Base-by-base conservation (phyloP, 345 rosid genomes). In the Citrus mangshanensis region DNA sequence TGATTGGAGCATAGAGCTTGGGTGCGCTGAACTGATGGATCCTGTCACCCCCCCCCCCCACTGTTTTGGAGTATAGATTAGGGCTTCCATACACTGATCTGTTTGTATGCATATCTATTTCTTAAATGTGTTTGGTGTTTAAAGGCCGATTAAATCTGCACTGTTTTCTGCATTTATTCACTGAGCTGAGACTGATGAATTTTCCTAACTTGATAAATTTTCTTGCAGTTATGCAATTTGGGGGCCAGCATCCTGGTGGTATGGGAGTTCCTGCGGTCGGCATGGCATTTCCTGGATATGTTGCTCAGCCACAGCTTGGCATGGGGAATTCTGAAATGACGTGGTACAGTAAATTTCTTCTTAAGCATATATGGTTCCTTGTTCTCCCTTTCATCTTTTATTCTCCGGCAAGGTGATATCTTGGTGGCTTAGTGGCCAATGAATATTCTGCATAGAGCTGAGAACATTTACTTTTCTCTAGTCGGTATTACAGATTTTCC, bases 211-310 rank as follows among this genome's bases (percentile, higher is more conserved):
- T 80, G 59, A 65, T 78, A 67, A 37, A 37, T 79, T 85, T 77
- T 37, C 70, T 28, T 81, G 84, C 84, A 91, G 97, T 95, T 78
- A 90, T 95, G 98, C 99, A 92, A 82, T 89, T 95, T 79, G 90
- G 95, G 40, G 92, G 93, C 59, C 98, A 95, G 94, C 98, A 92
- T 76, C 90, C 95, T 80, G 88, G 93, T 78, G 91, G 95, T 38
- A 77, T 91, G 22, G 94, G 98, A 64, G 97, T 95, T 77, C 97
- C 98, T 13, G 85, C 98, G 32, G 91, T 92, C 64, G 98, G 98
- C 86, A 92, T 95, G 97, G 98, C 98, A 70, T 93, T 90, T 85
- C 98, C 98, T 51, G 96, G 96, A 84, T 92, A 92, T 83, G 96
- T 92, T 85, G 85, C 89, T 46, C 89, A 86, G 70, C 93, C 92